Evolutionary conservation across 352 stramenopile species (phyloP), one percentile per base, ranked within the genome.

Genomic region (Phytopythium litorale): DNA sequence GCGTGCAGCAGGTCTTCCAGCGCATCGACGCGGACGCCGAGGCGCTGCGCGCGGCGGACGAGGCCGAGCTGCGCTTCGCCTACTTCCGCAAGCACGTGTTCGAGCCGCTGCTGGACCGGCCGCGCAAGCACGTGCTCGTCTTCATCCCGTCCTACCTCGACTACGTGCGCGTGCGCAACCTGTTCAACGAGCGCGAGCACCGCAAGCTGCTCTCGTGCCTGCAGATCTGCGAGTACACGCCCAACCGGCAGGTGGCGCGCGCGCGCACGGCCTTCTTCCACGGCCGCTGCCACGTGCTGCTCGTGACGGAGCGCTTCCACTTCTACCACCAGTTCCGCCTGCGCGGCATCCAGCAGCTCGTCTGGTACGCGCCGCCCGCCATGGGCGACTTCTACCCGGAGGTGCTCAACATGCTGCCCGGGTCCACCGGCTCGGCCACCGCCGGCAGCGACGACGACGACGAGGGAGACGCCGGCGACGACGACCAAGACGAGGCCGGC

Each of bases 281-380:
- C 62, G 84, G 84, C 32, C 72, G 82, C 19, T 83, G 76, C 60
- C 78, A 94, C 59, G 84, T 94, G 8, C 75, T 94, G 72, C 72
- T 94, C n/a, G 78, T 87, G 45, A 91, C 84, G 30, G 84, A 94
- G 64, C 84, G 84, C 11, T 94, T 91, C 68, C 84, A 94, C 64
- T 94, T 94, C 51, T 94, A 94, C 69, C 82, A 94, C 58, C 80
- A 94, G 65, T 90, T 91, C 65, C 75, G 85, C 38, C 77, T 94
- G 16, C 82, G 84, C n/a, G 84, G 84, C 6, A 76, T 92, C 25
- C 78, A 81, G 42, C 84, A 94, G 62, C 66, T 94, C 42, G 79
- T 94, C 57, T 94, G 79, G 77, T 94, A 94, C 60, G 80, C 75
- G 0, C 67, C 84, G 50, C 84, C 84, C 3, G 67, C 73, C 12